Conservation (phyloP, 441 rosid genomes). For the Arabidopsis hybrid region DNA sequence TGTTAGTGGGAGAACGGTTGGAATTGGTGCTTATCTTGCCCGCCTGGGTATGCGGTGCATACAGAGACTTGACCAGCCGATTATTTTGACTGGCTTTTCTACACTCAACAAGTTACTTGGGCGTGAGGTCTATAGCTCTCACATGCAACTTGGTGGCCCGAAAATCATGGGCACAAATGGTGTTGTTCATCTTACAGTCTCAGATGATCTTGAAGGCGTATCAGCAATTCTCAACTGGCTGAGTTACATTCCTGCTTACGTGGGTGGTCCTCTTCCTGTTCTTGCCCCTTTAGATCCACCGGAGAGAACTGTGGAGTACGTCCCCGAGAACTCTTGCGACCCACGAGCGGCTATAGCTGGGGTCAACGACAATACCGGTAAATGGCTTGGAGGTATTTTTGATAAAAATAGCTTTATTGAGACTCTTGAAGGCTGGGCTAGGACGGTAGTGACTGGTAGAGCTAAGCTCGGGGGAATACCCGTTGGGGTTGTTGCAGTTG, state of each 20-base stretch:
- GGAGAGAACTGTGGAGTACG: conserved; percentile 87
- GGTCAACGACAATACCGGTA: conserved; percentile 65
- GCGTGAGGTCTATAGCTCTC: conserved; percentile 99
- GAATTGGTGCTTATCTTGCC: conserved; percentile 99
- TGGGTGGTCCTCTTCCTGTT: conserved; percentile 88
- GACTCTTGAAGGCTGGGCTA: conserved; percentile 98
- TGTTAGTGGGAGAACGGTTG: conserved; percentile 97
- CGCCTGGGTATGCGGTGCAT: conserved; percentile 99
- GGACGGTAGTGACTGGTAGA: conserved; percentile 99
- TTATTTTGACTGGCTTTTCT: conserved; percentile 98
- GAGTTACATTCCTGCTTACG: conserved; percentile 80
- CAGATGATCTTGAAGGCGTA: conserved; percentile 99
- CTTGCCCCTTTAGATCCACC: conserved; percentile 73
- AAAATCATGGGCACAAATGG: conserved; percentile 99
- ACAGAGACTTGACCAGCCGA: conserved; percentile 99
- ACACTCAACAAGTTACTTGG: conserved; percentile 99
- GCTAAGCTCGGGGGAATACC: conserved; percentile 99
- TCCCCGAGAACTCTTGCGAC: conserved; percentile 93
- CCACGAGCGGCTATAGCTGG: conserved; percentile 98
- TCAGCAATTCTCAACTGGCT: conserved; percentile 95
- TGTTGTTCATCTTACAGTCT: conserved; percentile 96
- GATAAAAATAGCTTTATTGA: conserved; percentile 96
- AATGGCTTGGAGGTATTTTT: conserved; percentile 97
- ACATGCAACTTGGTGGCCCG: conserved; percentile 99
- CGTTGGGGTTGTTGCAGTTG: conserved; percentile 97